These are phyloP conservation scores for Monilinia vaccinii-corymbosi DNA, from an alignment of 2,329 filamentous ascomycete genomes.

Conservation along the genomic window DNA sequence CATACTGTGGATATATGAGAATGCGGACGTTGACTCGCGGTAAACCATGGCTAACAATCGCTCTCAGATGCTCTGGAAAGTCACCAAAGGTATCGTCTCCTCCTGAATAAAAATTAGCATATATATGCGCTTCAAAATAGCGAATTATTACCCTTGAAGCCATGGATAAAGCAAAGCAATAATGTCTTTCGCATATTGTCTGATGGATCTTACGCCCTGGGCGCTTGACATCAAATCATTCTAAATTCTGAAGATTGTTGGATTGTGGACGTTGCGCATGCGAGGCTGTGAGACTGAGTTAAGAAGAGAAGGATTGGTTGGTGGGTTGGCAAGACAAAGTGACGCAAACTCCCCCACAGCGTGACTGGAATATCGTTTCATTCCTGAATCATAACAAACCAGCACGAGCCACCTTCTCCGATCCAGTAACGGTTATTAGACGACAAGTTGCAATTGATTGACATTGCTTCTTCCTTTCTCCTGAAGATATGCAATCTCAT, in stretches of 20 bases:
- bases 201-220: too few relatives aligned
- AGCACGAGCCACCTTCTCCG: too few relatives aligned
- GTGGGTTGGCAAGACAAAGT: too few relatives aligned
- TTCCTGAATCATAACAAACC: too few relatives aligned
- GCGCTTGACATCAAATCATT: background rate
- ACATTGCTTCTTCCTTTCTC: background rate
- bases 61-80: conserved; percentile 65
- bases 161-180: conserved; percentile 76
- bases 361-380: too few relatives aligned
- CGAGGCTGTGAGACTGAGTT: background rate
- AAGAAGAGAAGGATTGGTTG: too few relatives aligned
- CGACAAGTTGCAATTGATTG: too few relatives aligned
- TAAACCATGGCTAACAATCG: conserved; percentile 53
- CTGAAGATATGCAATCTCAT: background rate
- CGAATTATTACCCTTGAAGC: conserved; percentile 57
- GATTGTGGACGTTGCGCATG: background rate
- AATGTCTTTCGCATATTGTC: conserved; percentile 65
- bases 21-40: conserved; percentile 59
- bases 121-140: background rate
- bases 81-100: conserved; percentile 68
- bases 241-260: too few relatives aligned
- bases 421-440: too few relatives aligned
- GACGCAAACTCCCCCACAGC: too few relatives aligned
- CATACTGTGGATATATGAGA: conserved; percentile 70
- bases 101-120: conserved; percentile 37